phyloP scores from a whole-genome alignment of 176 grass and related monocot species.

The Typha latifolia region DNA sequence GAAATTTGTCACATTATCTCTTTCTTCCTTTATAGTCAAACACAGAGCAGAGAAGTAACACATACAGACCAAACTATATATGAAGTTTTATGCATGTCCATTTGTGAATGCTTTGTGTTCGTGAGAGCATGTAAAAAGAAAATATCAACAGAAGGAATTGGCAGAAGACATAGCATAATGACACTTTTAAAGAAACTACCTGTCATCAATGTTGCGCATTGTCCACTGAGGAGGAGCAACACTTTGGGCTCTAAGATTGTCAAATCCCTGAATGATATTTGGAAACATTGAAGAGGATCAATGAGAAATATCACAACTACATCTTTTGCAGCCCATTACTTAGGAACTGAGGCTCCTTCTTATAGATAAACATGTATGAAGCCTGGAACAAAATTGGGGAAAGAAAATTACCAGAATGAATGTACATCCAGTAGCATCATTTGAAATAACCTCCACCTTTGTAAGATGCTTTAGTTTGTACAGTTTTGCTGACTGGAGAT shows the following conservation, averaged over 20 bases:
- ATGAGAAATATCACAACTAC: neutral
- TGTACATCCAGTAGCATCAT: conserved; percentile 95
- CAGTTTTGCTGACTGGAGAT: conserved; percentile 71
- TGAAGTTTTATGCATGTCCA: neutral
- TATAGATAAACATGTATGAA: neutral
- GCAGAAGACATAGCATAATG: neutral
- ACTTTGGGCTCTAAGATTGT: conserved; percentile 94
- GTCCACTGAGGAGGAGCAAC: conserved; percentile 98
- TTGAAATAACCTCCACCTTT: conserved; percentile 92
- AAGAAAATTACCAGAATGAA: conserved; percentile 82
- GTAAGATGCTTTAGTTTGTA: conserved; percentile 98
- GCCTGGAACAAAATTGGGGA: neutral
- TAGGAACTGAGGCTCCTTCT: neutral
- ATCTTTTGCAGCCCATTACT: neutral
- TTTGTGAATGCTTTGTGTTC: neutral
- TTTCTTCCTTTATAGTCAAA: neutral
- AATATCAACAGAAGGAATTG: neutral
- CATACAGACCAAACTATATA: neutral
- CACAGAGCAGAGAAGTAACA: neutral
- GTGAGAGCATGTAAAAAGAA: neutral
- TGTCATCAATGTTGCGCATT: conserved; percentile 97
- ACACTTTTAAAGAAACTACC: conserved; percentile 33
- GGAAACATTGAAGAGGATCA: conserved; percentile 11
- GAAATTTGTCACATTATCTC: neutral
- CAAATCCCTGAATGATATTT: conserved; percentile 62